These are phyloP conservation scores for Leccinum fibrillosum DNA, from an alignment of 768 basidiomycete genomes.

Conservation along the genomic window DNA sequence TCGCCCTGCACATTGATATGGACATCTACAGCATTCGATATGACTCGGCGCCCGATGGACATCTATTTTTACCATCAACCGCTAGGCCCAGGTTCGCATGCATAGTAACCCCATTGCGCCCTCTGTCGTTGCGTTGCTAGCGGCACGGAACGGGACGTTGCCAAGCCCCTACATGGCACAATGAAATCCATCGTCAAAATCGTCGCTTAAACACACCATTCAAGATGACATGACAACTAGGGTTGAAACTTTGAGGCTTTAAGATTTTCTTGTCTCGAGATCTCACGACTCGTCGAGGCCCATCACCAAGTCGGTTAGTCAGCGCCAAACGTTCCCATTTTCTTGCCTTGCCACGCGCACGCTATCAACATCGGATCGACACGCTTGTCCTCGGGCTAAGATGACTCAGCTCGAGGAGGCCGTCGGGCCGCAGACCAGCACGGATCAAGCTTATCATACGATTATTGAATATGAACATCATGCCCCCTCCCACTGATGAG, in stretches of 20 bases:
- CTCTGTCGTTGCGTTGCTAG: not conserved
- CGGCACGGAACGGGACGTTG: no score
- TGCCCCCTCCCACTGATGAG: not conserved
- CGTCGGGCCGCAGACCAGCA: not conserved
- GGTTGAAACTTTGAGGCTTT: not conserved
- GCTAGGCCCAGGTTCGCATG: not conserved
- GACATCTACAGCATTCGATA: not conserved
- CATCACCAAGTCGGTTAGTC: not conserved
- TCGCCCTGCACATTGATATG: not conserved
- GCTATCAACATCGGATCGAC: not conserved
- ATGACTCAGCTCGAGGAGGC: not conserved
- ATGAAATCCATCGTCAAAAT: no score
- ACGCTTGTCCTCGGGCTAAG: not conserved
- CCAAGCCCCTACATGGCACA: no score
- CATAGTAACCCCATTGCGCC: slow-evolving; percentile 2
- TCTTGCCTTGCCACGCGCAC: not conserved
- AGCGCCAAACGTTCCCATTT: not conserved
- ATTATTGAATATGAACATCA: not conserved
- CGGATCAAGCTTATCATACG: not conserved
- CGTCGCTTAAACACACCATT: no score
- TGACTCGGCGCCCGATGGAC: not conserved
- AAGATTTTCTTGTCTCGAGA: not conserved
- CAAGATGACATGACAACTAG: not conserved
- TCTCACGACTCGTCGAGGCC: no score
- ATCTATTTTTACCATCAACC: not conserved